Evolutionary conservation across 2,329 filamentous ascomycete genomes (phyloP), one percentile per base, ranked within the genome.

Genomic region (Scleromitrula shiraiana): DNA sequence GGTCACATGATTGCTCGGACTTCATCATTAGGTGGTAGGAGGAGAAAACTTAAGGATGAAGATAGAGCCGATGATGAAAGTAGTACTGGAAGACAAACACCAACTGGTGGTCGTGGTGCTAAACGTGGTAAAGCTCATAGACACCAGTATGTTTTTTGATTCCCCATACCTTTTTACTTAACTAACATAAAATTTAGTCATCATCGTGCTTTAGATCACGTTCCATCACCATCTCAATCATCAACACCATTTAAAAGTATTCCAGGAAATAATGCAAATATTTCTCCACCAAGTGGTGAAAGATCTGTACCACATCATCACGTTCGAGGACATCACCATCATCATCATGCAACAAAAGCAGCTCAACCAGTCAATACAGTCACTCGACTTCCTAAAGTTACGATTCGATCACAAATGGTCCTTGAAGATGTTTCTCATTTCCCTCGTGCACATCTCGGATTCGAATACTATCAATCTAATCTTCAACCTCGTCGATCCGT

Each of bases 401-500:
- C 76, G 14, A 75, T 95, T 20, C 77, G 77, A 8, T 85, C 84
- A 2, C 75, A 85, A 53, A 74, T 78, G 0, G 78, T 95, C 0
- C 65, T 95, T 10, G 80, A 88, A 2, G 82, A 80, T 24, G 80
- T 91, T 4, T 74, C 82, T 1, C 70, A 83, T 49, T 74, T 79
- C 15, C 85, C 87, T 7, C 83, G 89, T 8, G 77, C 80, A 47
- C 89, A 96, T 62, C 76, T 97, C 2, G 91, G 91, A 27, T 87
- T 88, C 49, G 84, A 87, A 4, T 72, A 95, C 12, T 97, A 97
- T 63, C 76, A 84, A 41, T 79, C 87, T 1, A 75, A 71, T 5
- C 71, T 95, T 4, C 75, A 71, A 54, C 69, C 76, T 0, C 35
- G 27, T 7, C 41, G 50, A 29, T 68, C 2, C 67, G 64, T 7